Percentiles rank a stretch among this genome's conserved stretches.
These are phyloP conservation scores for Cyberlindnera petersonii DNA, from an alignment of 805 yeast species.

Conservation along the genomic window DNA sequence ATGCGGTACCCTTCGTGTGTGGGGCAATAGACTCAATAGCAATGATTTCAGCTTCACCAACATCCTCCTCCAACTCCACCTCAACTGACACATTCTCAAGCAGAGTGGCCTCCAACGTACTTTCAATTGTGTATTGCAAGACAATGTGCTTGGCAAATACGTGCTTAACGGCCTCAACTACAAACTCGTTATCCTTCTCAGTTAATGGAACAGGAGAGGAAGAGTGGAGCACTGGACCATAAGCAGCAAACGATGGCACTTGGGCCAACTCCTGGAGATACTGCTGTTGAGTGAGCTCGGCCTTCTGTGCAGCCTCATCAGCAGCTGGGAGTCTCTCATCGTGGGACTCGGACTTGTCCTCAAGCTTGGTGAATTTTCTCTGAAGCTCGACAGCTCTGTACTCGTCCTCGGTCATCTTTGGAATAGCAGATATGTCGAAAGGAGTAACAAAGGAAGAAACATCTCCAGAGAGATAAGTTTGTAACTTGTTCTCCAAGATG, in stretches of 20 bases:
- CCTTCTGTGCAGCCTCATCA: slow-evolving; percentile 22
- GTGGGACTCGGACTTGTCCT: slow-evolving; percentile 25
- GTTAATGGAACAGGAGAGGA: slow-evolving; percentile 67
- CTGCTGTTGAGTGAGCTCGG: slow-evolving; percentile 51
- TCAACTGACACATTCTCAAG: slow-evolving; percentile 73
- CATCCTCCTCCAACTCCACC: slow-evolving; percentile 52
- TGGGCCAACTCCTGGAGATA: slow-evolving; percentile 65
- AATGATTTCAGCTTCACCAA: slow-evolving; percentile 59
- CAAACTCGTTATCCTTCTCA: slow-evolving; percentile 90
- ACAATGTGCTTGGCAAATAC: slow-evolving; percentile 69
- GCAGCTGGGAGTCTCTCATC: slow-evolving; percentile 6
- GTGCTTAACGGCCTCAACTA: slow-evolving; percentile 80
- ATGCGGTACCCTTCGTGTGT: slow-evolving; percentile 65
- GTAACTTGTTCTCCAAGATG: slow-evolving; percentile 73
- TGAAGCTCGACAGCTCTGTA: slow-evolving; percentile 59
- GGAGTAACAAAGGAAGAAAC: slow-evolving; percentile 42
- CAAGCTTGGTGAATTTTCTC: slow-evolving; percentile 40
- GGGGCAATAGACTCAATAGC: slow-evolving; percentile 74
- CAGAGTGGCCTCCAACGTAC: slow-evolving; percentile 76
- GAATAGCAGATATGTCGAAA: slow-evolving; percentile 70
- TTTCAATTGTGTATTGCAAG: slow-evolving; percentile 77
- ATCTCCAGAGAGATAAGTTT: slow-evolving; percentile 55
- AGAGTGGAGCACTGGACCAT: slow-evolving; percentile 74
- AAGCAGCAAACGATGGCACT: slow-evolving; percentile 67
- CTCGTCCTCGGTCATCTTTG: slow-evolving; percentile 64